Evolutionary conservation across 2,329 filamentous ascomycete species (phyloP), one percentile per base, ranked within the genome.

Genomic region (Aspergillus amoenus): DNA sequence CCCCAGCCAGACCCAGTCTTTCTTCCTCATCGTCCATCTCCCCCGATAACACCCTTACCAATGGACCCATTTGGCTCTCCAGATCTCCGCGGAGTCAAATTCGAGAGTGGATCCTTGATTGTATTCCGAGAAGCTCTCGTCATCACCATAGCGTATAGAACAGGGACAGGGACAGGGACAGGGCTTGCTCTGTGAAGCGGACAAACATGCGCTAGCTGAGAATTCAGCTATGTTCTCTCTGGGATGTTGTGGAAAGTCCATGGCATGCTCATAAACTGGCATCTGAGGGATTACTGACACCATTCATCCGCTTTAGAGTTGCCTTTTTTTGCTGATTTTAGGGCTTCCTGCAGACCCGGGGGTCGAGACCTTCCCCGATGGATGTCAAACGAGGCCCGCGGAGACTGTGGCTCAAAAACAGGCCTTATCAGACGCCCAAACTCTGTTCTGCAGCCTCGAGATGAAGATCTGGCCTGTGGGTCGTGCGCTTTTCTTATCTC

Each of bases 11-110:
- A 56, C 47, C 53, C 53, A 51, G 39, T 40, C 43, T 24, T 18
- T 17, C 12, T 34, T 32, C 24, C 15, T 34, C 15, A 8, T 47
- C 42, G 42, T 41, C 40, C 42, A 51, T 32, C 42, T 21, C 22
- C 34, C 43, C 49, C 34, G 51, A 53, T 53, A 53, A 55, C 46
- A 30, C 37, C 21, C 30, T 22, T 56, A 42, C 32, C 46, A 56
- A 56, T 47, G 27, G 34, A 13, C 7, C 48, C 40, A 17, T 32
- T 37, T 52, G 21, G 21, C 46, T 18, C 41, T 43, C 24, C 32
- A 52, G 48, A 52, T 56, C 46, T 56, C 55, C 55, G 55, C 55
- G 55, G 55, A 56, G 48, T 32, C 22, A 39, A 21, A 39, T 39
- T 27, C 24, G 17, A 49, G 24, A 13, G 17, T 17, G 24, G 18